Conservation (phyloP, 176 grass and related monocot genomes). For the Luzula sylvatica region DNA sequence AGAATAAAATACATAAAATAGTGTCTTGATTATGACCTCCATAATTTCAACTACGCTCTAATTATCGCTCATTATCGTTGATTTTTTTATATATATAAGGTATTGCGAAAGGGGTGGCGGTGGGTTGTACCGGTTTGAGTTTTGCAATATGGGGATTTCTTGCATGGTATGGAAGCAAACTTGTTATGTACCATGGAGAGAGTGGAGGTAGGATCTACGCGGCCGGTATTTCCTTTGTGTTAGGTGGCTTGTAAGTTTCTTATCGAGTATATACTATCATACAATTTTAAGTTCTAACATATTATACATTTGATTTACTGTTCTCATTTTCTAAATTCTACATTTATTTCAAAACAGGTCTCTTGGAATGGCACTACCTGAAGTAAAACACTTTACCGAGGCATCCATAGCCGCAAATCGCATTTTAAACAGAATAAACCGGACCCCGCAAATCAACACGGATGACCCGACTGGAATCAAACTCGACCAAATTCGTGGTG, state of each 20-base stretch:
- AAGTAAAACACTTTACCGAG: conserved; percentile 91
- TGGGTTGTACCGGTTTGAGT: conserved; percentile 69
- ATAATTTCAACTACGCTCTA: too few species aligned
- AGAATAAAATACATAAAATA: too few species aligned
- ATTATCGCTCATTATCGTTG: too few species aligned
- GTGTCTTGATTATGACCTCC: too few species aligned
- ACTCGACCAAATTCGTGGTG: conserved; percentile 43
- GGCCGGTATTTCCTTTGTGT: conserved; percentile 86
- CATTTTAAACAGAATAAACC: conserved; percentile 67
- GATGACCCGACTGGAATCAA: conserved; percentile 49
- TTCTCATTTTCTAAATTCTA: background rate
- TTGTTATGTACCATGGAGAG: conserved; percentile 78
- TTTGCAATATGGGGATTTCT: conserved; percentile 95
- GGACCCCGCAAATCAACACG: conserved; percentile 50
- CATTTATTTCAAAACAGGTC: conserved; percentile 42
- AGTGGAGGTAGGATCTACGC: conserved; percentile 88
- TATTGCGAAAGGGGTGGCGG: conserved; percentile 78
- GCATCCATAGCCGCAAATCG: conserved; percentile 74
- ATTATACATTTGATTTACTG: background rate
- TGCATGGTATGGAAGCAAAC: conserved; percentile 77
- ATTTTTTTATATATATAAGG: conserved; percentile 1
- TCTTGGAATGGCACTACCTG: conserved; percentile 93
- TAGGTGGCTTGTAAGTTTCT: conserved; percentile 81
- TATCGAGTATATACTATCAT: background rate
- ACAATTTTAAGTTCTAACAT: background rate